These are phyloP conservation scores for Claviceps sp. DNA, from an alignment of 2,329 filamentous ascomycete species.

Conservation along the genomic window DNA sequence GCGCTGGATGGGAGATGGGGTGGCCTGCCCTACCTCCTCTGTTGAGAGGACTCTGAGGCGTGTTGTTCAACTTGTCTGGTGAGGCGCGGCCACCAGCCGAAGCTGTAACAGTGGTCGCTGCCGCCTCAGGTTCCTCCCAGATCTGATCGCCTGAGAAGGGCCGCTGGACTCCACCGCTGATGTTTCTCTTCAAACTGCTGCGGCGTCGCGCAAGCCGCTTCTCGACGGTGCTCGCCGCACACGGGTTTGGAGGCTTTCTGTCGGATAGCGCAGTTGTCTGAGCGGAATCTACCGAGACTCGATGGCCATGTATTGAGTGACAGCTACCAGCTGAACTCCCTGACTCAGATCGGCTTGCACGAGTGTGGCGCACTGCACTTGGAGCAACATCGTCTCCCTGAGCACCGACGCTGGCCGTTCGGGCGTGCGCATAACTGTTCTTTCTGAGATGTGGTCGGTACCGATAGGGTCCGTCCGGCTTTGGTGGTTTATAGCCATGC, in stretches of 20 bases:
- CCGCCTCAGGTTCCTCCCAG: slow-evolving; percentile 68
- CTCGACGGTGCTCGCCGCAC: slow-evolving; percentile 22
- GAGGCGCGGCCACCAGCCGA: slow-evolving; percentile 17
- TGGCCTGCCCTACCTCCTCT: slow-evolving; percentile 25
- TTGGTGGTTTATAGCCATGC: slow-evolving; percentile 34
- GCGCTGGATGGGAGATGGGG: slow-evolving; percentile 21
- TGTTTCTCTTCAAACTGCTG: slow-evolving; percentile 54
- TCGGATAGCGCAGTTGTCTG: slow-evolving; percentile 8
- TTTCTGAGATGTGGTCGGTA: slow-evolving; percentile 58
- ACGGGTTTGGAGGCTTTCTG: slow-evolving; percentile 22
- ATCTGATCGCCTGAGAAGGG: slow-evolving; percentile 68
- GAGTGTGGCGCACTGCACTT: slow-evolving; percentile 31
- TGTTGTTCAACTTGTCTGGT: slow-evolving; percentile 18
- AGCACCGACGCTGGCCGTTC: slow-evolving; percentile 43
- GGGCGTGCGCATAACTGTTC: slow-evolving; percentile 57
- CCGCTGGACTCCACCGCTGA: slow-evolving; percentile 52
- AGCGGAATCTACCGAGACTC: slow-evolving; percentile 13
- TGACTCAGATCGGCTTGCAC: slow-evolving; percentile 32
- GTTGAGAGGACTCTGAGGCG: slow-evolving; percentile 20
- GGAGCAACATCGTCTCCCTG: slow-evolving; percentile 26
- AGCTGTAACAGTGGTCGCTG: slow-evolving; percentile 1
- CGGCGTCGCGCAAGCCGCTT: slow-evolving; percentile 36
- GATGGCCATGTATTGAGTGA: slow-evolving; percentile 20
- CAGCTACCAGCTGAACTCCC: slow-evolving; percentile 39
- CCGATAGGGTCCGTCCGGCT: slow-evolving; percentile 47